Evolutionary conservation across 2,329 filamentous ascomycete genomes (phyloP).

Genomic region (Fusarium solani-melongenae): DNA sequence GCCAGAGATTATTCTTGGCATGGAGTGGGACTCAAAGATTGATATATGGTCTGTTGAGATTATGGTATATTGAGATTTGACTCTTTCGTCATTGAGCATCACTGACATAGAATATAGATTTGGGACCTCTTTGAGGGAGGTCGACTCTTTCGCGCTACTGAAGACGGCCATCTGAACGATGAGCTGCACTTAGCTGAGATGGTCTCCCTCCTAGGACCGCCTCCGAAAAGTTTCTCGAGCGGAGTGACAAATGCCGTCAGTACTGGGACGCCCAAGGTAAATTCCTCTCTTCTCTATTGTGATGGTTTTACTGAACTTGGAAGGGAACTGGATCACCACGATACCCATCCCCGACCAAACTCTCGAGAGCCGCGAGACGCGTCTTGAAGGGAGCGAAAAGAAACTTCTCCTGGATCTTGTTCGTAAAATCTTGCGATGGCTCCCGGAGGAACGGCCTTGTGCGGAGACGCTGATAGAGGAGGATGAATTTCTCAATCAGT

Average conservation of each 20-base stretch:
- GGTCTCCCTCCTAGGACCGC: constrained; percentile 19
- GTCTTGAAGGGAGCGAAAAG: not conserved
- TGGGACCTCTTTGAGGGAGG: constrained; percentile 23
- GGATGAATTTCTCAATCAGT: not conserved
- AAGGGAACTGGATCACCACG: not conserved
- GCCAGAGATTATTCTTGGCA: not conserved
- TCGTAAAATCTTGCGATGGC: not conserved
- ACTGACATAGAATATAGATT: constrained; percentile 3
- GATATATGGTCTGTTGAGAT: constrained; percentile 10
- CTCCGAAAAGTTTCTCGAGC: constrained; percentile 30
- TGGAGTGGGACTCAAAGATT: constrained; percentile 3
- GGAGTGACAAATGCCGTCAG: not conserved
- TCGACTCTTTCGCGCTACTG: not conserved
- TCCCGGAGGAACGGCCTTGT: not conserved
- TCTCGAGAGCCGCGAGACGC: not conserved
- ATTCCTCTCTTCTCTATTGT: not conserved
- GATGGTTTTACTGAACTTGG: not conserved
- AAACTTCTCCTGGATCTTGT: not conserved
- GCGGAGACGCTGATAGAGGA: not conserved
- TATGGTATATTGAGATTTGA: not conserved
- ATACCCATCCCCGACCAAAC: not conserved
- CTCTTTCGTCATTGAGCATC: no score
- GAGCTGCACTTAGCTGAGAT: constrained; percentile 33
- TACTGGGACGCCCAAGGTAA: not conserved
- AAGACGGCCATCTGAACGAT: constrained; percentile 15